Evolutionary conservation across 2,329 filamentous ascomycete genomes (phyloP).

Genomic region (Hypoxylon sp.): DNA sequence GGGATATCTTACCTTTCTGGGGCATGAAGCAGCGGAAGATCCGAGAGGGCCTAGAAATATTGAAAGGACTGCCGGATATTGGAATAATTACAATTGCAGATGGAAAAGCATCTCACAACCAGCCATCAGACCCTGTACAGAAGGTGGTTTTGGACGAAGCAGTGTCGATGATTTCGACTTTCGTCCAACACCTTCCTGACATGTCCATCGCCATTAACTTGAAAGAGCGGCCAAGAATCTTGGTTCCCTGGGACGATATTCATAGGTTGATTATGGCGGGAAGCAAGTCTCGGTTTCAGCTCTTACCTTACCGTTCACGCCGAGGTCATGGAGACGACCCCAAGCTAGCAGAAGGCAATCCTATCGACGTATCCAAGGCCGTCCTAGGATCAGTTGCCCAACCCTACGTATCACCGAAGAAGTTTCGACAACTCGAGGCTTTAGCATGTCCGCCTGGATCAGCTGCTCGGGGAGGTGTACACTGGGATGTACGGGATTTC

Average conservation of each 20-base stretch:
- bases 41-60: conserved; percentile 66
- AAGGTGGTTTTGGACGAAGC: conserved; percentile 59
- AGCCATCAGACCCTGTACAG: conserved; percentile 52
- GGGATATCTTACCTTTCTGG: conserved; percentile 83
- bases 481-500: conserved; percentile 74
- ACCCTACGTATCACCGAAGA: conserved; percentile 45
- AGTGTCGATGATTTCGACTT: conserved; percentile 76
- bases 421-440: conserved; percentile 53
- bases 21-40: conserved; percentile 76
- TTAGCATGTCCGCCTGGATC: conserved; percentile 74
- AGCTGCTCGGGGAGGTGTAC: conserved; percentile 67
- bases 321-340: conserved; percentile 33
- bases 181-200: conserved; percentile 79
- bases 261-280: conserved; percentile 50
- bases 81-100: conserved; percentile 70
- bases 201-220: conserved; percentile 90
- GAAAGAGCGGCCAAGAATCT: conserved; percentile 78
- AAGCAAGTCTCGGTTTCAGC: conserved; percentile 58
- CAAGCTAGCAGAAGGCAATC: conserved; percentile 10
- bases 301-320: conserved; percentile 63
- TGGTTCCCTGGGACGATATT: conserved; percentile 77
- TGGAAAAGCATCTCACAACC: conserved; percentile 67
- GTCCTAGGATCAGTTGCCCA: conserved; percentile 16
- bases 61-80: conserved; percentile 59
- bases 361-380: conserved; percentile 8